Evolutionary conservation across 768 basidiomycete species (phyloP), one percentile per base, ranked within the genome.

Genomic region (Amanita polypyramis): DNA sequence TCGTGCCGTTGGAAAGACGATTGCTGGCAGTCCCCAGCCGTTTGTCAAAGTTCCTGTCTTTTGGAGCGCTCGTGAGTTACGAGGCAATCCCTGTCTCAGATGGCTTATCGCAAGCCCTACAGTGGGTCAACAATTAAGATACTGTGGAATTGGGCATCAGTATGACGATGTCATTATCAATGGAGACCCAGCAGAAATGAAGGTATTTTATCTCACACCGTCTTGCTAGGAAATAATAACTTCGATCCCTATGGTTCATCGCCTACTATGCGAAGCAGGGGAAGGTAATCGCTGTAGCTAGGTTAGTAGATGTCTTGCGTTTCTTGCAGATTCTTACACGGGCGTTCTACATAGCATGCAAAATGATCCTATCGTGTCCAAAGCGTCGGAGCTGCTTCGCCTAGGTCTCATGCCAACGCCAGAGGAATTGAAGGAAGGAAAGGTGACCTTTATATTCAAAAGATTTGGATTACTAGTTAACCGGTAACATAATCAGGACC

Each of bases 111-210:
- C 25, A 55, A 20, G 45, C 39, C 33, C 23, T 30, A 43, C 40
- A 86, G 85, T 85, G 77, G 90, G 91, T 30, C 82, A 85, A 59
- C 86, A 92, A 57, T 67, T 96, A 36, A 75, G 92, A 43, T 96
- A 94, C 65, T 80, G 83, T 57, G 92, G 92, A 4, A 65, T 80
- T 39, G 82, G 85, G 4, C 69, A 69, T 1, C 72, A 74, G 1
- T 85, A 75, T 56, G 89, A 94, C 54, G 85, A 92, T 54, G 66
- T 89, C 17, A 77, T 82, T 57, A 76, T 94, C 55, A 77, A 82
- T 48, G 92, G 92, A 3, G 72, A 82, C 60, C 72, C 82, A 0
- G 74, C 66, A 5, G 86, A 85, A 53, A 65, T 92, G 70, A 93
- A 94, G 77, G 87, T 83, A 47, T 21, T 0, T 43, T 14, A 11